Evolutionary conservation across 768 basidiomycete species (phyloP), one percentile per base, ranked within the genome.

Genomic region (Sporobolomyces phaffii): DNA sequence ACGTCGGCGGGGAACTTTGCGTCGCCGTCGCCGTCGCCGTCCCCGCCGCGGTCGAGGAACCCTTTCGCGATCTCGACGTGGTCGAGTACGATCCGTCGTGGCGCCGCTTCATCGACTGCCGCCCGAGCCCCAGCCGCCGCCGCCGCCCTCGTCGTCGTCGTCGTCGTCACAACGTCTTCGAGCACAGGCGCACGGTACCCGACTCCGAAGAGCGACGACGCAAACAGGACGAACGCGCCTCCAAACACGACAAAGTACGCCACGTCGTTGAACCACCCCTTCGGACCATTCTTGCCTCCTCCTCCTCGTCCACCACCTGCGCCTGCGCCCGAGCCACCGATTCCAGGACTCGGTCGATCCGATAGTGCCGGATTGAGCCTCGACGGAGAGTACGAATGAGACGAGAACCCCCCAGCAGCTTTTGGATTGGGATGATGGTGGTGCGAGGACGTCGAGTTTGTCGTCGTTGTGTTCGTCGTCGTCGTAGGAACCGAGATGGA

Each of bases 201-300:
- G 2, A 58, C 40, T 8, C 65, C 65, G 33, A 57, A 36, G 10
- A 68, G 28, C 13, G 65, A 56, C 1, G 45, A 11, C 1, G 31
- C 14, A 48, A 62, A 68, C 18, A 68, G 34, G 13, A 62, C 1
- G 26, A 68, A 38, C 1, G 54, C 31, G 1, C 48, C 60, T 18
- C 54, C 60, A 20, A 68, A 68, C 7, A 68, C 28, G 54, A 58
- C 20, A 28, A 62, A 24, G 43, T 45, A 68, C 22, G 45, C 11
- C 18, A 59, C 7, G 33, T 68, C 65, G 60, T 50, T 28, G 8
- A 51, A 43, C 28, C 36, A 10, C 18, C 34, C 34, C 22, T 36
- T 33, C 10, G 29, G 13, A 28, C 31, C 6, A 8, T 31, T 5
- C 52, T 17, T 43, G 5, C 34, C 34, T 36, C 20, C 34, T 53